These are phyloP conservation scores for Forsythia suspensa DNA, from an alignment of 257 asterid species.

Conservation along the genomic window DNA sequence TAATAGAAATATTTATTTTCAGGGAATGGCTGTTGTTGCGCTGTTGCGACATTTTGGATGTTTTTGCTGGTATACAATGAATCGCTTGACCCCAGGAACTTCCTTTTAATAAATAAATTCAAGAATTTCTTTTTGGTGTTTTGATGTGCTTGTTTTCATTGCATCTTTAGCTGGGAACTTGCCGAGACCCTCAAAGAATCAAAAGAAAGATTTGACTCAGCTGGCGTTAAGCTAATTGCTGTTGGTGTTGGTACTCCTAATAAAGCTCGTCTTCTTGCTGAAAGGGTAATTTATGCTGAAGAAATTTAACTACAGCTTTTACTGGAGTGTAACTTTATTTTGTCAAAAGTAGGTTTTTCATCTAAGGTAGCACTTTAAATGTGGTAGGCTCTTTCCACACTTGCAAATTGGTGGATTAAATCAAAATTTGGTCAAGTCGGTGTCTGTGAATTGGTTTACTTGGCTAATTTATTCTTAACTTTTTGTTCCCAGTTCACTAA, in stretches of 20 bases:
- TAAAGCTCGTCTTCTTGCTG: constrained; percentile 80
- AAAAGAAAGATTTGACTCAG: constrained; percentile 62
- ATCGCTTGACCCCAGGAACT: neutral
- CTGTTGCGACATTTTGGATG: constrained; percentile 95
- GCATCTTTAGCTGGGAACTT: constrained; percentile 75
- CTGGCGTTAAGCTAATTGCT: constrained; percentile 85
- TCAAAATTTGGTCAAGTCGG: neutral
- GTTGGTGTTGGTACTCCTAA: constrained; percentile 90
- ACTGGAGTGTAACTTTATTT: neutral
- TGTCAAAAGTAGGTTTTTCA: neutral
- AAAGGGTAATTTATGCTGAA: constrained; percentile 46
- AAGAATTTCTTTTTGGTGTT: neutral
- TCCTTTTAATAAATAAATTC: neutral
- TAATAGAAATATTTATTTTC: constrained; percentile 11
- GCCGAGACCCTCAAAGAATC: constrained; percentile 70
- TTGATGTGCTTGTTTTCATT: constrained; percentile 10
- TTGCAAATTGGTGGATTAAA: neutral
- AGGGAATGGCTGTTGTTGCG: constrained; percentile 91
- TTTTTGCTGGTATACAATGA: constrained; percentile 66
- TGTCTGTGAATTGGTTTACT: neutral
- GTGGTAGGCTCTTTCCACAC: neutral
- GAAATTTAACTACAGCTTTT: neutral
- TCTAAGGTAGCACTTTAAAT: neutral
- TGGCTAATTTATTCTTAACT: neutral
- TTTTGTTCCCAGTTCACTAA: neutral